Base-by-base conservation (phyloP, 1,139 yeast genomes). In the Insectozyma bohioensis region DNA sequence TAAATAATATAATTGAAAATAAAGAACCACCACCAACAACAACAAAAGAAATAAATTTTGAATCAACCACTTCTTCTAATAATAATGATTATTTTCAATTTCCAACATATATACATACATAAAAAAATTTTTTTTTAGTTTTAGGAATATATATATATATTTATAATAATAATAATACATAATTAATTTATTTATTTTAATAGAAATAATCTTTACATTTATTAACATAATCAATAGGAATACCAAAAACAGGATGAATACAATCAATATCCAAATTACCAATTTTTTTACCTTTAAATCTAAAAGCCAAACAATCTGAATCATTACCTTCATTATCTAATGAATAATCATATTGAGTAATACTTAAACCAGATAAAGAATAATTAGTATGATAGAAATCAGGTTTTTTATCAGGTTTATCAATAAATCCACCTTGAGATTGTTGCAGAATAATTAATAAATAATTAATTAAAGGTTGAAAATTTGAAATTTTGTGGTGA, bases 331-430 rank as follows among this genome's bases (percentile, higher is more conserved):
- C 45, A 1, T 47, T 46, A 9, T 43, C 46, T 28, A 61, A 53
- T 2, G 35, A 26, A 48, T 71, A 78, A n/a, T 52, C 40, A 47
- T 80, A 69, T 46, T 86, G 92, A 5, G 83, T 70, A 24, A 78
- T 67, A 26, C 95, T 76, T 23, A 92, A 61, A 0, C 98, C 98
- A 35, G 84, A 63, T 3, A 90, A 60, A 0, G 82, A 78, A 52
- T 92, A 94, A 54, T 90, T 88, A 2, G 97, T 82, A 52, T 92
- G 99, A 55, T 92, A 94, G 34, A 82, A 84, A 54, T 92, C 99
- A 0, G 94, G 79, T 8, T 60, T 51, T 42, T 75, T 78, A 1
- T 87, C 88, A 0, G 98, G 98, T 53, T 92, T 94, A 54, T 92
- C 99, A 31, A 81, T 62, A 20, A 92, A 64, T 0, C 98, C 97